Percentiles rank a stretch among this genome's conserved stretches.
These are phyloP conservation scores for Meyerozyma carpophila DNA, from an alignment of 1,139 yeast genomes.

Conservation along the genomic window DNA sequence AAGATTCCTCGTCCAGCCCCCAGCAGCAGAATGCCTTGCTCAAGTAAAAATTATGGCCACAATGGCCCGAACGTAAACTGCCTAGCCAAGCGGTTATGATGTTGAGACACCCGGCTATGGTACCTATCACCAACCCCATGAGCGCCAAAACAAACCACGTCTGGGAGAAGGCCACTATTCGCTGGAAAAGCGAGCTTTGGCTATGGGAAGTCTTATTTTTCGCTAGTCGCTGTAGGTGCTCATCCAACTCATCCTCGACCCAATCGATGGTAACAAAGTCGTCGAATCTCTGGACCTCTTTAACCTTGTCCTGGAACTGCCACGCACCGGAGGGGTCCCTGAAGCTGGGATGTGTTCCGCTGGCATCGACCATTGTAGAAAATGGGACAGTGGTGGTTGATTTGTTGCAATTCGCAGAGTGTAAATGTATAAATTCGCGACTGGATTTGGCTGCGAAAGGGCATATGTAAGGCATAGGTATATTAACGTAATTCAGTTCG, in stretches of 20 bases:
- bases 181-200: conserved; percentile 17
- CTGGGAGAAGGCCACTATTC: conserved; percentile 45
- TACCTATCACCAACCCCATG: conserved; percentile 74
- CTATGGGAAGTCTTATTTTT: conserved; percentile 13
- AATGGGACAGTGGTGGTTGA: not conserved
- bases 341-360: conserved; percentile 4
- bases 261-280: conserved; percentile 76
- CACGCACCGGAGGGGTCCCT: conserved; percentile 34
- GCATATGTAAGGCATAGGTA: no score
- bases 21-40: conserved; percentile 80
- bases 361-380: conserved; percentile 1
- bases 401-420: not conserved
- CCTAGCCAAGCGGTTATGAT: conserved; percentile 85
- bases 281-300: conserved; percentile 43
- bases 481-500: no score
- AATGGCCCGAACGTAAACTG: conserved; percentile 72
- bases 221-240: conserved; percentile 37
- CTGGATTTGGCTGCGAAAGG: not conserved
- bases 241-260: conserved; percentile 69
- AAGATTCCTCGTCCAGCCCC: conserved; percentile 46
- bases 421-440: not conserved
- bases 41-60: conserved; percentile 63
- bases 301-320: conserved; percentile 31
- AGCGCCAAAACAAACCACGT: conserved; percentile 72
- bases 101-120: conserved; percentile 76